These are phyloP conservation scores for Leccinum fibrillosum DNA, from an alignment of 768 basidiomycete species.

Conservation along the genomic window DNA sequence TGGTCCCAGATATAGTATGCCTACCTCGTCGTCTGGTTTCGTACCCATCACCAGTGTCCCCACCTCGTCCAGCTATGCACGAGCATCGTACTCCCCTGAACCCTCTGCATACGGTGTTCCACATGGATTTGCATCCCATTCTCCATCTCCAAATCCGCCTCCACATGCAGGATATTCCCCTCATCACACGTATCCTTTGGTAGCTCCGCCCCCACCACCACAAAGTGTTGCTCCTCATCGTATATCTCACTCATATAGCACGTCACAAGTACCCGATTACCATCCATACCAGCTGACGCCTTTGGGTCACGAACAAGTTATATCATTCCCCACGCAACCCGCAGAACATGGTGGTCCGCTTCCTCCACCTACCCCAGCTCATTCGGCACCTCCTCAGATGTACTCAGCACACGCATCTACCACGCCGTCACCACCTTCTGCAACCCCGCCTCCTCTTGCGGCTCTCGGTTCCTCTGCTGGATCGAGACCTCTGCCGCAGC, in stretches of 20 bases:
- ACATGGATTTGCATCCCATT: slow-evolving; percentile 41
- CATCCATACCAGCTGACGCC: slow-evolving; percentile 20
- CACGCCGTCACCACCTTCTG: slow-evolving; percentile 27
- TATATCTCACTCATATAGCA: slow-evolving; percentile 28
- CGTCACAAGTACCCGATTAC: slow-evolving; percentile 27
- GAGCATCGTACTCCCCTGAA: slow-evolving; percentile 34
- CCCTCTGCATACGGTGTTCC: slow-evolving; percentile 30
- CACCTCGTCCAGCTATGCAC: slow-evolving; percentile 36
- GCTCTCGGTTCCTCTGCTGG: slow-evolving; percentile 8
- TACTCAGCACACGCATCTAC: slow-evolving; percentile 17
- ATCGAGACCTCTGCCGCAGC: slow-evolving; percentile 32
- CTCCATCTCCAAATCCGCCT: slow-evolving; percentile 20
- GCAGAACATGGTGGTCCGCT: slow-evolving; percentile 21
- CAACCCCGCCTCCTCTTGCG: slow-evolving; percentile 7
- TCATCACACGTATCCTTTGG: slow-evolving; percentile 11
- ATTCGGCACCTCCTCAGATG: slow-evolving; percentile 26
- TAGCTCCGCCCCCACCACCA: slow-evolving; percentile 8
- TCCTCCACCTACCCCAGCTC: slow-evolving; percentile 20
- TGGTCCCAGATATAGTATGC: slow-evolving; percentile 66
- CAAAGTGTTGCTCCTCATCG: slow-evolving; percentile 13
- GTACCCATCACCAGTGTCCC: slow-evolving; percentile 44
- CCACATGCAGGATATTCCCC: slow-evolving; percentile 18
- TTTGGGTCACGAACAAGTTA: slow-evolving; percentile 17
- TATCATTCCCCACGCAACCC: slow-evolving; percentile 24
- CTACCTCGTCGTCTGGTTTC: slow-evolving; percentile 67